A percentile compares a stretch with the other conserved stretches of the same genome.
Conservation (phyloP, 2,329 filamentous ascomycete genomes). For the Stemphylium beticola region DNA sequence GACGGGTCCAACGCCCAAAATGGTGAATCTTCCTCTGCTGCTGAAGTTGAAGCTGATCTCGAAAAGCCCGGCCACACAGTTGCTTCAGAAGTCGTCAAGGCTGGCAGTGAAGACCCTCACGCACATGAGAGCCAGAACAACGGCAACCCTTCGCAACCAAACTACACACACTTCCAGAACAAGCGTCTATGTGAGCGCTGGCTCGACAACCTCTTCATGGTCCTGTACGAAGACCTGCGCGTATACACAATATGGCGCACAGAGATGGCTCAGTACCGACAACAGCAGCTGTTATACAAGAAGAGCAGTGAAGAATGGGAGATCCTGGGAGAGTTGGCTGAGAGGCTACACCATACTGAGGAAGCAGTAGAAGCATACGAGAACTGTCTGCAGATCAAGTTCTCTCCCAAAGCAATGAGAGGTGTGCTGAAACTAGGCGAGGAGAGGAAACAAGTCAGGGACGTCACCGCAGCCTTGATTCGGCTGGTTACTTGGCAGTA, state of each 20-base stretch:
- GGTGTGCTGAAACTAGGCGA: conserved; percentile 84
- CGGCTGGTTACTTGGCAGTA: conserved; percentile 97
- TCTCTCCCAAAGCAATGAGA: conserved; percentile 89
- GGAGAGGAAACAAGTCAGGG: conserved; percentile 76
- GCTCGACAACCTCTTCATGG: conserved; percentile 99
- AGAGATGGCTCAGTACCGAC: conserved; percentile 93
- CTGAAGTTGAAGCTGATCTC: conserved; percentile 51
- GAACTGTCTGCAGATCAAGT: conserved; percentile 82
- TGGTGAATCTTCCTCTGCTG: conserved; percentile 36
- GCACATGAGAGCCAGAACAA: conserved; percentile 56
- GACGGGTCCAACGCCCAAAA: conserved; percentile 40
- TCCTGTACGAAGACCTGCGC: conserved; percentile 94
- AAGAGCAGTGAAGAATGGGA: conserved; percentile 99
- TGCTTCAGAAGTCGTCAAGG: conserved; percentile 77
- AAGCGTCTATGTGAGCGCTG: conserved; percentile 97
- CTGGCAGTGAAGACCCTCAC: conserved; percentile 68
- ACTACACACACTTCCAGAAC: conserved; percentile 91
- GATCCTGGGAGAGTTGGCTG: conserved; percentile 89
- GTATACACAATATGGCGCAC: conserved; percentile 99
- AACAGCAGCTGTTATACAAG: conserved; percentile 93
- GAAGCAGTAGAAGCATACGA: conserved; percentile 94
- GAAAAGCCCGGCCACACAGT: conserved; percentile 83
- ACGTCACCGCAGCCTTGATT: conserved; percentile 85
- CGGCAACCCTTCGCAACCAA: conserved; percentile 59
- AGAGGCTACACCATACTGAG: conserved; percentile 88